These are phyloP conservation scores for Leccinum sublutescens DNA, from an alignment of 768 basidiomycete genomes.

Conservation along the genomic window DNA sequence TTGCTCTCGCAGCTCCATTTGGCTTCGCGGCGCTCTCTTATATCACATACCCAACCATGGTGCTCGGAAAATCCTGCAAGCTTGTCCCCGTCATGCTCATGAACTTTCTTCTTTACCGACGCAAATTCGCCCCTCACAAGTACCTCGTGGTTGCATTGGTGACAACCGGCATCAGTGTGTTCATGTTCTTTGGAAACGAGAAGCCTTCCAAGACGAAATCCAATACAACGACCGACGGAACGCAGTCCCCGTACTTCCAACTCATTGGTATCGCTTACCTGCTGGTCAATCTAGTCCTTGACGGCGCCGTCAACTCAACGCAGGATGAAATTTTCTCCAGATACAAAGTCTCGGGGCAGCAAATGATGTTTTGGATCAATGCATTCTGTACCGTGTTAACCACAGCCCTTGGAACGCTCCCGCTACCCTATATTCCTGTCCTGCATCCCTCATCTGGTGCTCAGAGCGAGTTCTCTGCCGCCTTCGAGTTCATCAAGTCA, in stretches of 20 bases:
- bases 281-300: slow-evolving; percentile 83
- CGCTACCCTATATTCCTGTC: slow-evolving; percentile 79
- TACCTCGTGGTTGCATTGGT: slow-evolving; percentile 95
- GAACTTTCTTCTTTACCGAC: slow-evolving; percentile 94
- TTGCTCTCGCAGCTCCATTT: slow-evolving; percentile 91
- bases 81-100: slow-evolving; percentile 98
- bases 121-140: slow-evolving; percentile 90
- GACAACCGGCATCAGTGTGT: slow-evolving; percentile 86
- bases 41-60: slow-evolving; percentile 98
- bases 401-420: slow-evolving; percentile 65
- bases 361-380: slow-evolving; percentile 99
- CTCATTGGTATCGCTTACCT: slow-evolving; percentile 74
- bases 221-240: slow-evolving; percentile 30
- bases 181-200: slow-evolving; percentile 85
- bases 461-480: slow-evolving; percentile 61
- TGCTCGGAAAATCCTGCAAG: slow-evolving; percentile 98
- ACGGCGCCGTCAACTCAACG: slow-evolving; percentile 92
- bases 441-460: slow-evolving; percentile 66
- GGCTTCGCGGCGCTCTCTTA: slow-evolving; percentile 94
- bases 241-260: slow-evolving; percentile 48
- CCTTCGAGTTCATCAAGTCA: slow-evolving; percentile 67
- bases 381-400: slow-evolving; percentile 78
- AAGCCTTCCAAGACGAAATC: slow-evolving; percentile 36
- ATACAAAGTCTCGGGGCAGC: slow-evolving; percentile 79
- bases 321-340: slow-evolving; percentile 94